Evolutionary conservation across 371 early-diverging fungal species (phyloP), one percentile per base, ranked within the genome.

Genomic region (Actinomortierella wolfii): DNA sequence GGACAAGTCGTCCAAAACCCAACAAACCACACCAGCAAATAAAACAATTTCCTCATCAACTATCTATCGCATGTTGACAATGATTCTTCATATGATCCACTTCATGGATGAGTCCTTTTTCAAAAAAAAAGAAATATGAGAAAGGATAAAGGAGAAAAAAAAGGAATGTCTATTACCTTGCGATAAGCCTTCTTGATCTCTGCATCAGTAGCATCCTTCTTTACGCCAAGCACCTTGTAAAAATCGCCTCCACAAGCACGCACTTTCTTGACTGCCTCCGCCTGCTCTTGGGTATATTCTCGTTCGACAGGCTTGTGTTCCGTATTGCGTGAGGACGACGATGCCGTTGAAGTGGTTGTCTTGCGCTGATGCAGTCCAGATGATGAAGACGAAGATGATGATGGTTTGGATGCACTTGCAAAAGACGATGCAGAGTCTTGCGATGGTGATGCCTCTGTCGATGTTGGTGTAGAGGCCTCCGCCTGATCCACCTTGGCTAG

Each of bases 121-220:
- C 6, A 49, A 49, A 23, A 49, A 25, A 6, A 25, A 49, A 25
- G 20, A 49, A 6, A 24, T n/a, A n/a, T n/a, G n/a, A n/a, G n/a
- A n/a, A n/a, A n/a, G n/a, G n/a, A n/a, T n/a, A n/a, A n/a, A n/a
- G n/a, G n/a, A 11, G 11, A 34, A 34, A 34, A 34, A 34, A 34
- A 34, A 34, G 34, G 34, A 11, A 34, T 34, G 7, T 6, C 50
- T 34, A 17, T 18, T 79, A 94, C 93, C 87, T 95, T 97, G 69
- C 96, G 85, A 78, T 97, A 99, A 18, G 99, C 94, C 76, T 94
- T 95, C 77, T 97, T 97, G 60, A 99, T 93, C 56, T 98, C 94
- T 7, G 75, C 78, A 15, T 95, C 95, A 1, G 87, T 80, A 40
- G 95, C 95, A 14, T 78, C 71, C 78, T 92, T 94, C 14, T 84